Evolutionary conservation across 108 stramenopile genomes (phyloP), one percentile per base, ranked within the genome.

Genomic region (Nitzschia sp.): DNA sequence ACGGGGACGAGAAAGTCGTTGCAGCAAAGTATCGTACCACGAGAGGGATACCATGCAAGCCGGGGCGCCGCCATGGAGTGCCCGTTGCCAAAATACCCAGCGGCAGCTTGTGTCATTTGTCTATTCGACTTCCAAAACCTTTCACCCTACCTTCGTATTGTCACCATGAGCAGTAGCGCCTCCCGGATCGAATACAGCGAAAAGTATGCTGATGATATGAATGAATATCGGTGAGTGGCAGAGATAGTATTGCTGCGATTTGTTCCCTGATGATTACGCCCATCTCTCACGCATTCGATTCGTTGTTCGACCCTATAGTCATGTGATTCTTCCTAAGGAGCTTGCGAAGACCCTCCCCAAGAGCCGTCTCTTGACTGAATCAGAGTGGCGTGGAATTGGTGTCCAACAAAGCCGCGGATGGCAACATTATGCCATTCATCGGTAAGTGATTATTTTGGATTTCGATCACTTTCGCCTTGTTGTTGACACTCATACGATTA

Each of bases 391-490:
- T 51, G 88, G 85, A 28, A 88, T 97, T 51, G 97, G 97, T 5
- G 95, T 99, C 15, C 98, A 99, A 86, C 97, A 98, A 84, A 88
- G 85, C 76, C 91, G 98, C 33, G 98, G 98, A 36, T 99, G 98
- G 98, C 85, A 94, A 70, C 98, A 99, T 70, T 99, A 98, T 82
- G 97, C 98, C 28, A 95, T 97, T 70, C 98, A 99, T 74, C 89
- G 92, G 86, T 87, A 65, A 48, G 85, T 78, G 18, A 61, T 3
- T 24, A 38, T 38, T 8, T 38, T n/a, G 9, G 21, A 19, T n/a
- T 19, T 23, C 49, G 21, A 23, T 51, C 4, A n/a, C 49, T 51
- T 19, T 4, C 13, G 11, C 17, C 13, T 19, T 51, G 24, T 38
- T 26, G 4, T 55, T n/a, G n/a, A n/a, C n/a, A n/a, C n/a, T n/a